Evolutionary conservation across 2,329 filamentous ascomycete genomes (phyloP), one percentile per base, ranked within the genome.

Genomic region (Stagonosporopsis vannaccii): DNA sequence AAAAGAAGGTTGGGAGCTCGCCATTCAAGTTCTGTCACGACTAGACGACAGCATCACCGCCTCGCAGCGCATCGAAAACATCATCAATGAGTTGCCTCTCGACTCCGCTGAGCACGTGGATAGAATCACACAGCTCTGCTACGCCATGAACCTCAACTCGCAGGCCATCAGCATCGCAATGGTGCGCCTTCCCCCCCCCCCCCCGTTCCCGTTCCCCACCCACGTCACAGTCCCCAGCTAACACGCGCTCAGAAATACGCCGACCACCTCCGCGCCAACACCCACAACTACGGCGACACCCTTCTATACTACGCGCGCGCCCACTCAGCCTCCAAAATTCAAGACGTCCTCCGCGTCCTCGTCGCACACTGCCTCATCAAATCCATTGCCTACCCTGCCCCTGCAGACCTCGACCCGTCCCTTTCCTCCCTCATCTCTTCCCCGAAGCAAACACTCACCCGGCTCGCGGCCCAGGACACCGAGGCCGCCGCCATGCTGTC

Each of bases 301-400:
- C 83, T 98, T 19, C 88, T 95, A 78, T 97, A 96, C 80, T 98
- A 95, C 73, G 90, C 94, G 22, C 86, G 96, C 12, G 90, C 92
- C 3, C 92, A 96, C 70, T 86, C 88, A 23, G 80, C 86, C 1
- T 82, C 84, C 61, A 96, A 94, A 75, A 88, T 97, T 48, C 91
- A 91, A 68, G 88, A 92, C 60, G 90, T 97, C 19, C 84, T 97
- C 39, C 91, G 96, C 71, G 85, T 95, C 3, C 86, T 98, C 48
- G 94, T 92, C 65, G 92, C 92, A 2, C 90, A 92, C 73, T 97
- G 90, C 41, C 83, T 98, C 15, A 84, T 96, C 39, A 90, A 96
- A 66, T 97, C 92, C 1, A 87, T 87, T 0, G 89, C 89, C 0
- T 96, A 90, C 68, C 94, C 94, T 1, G 80, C 90, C 0, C 80